phyloP scores from a whole-genome alignment of 345 rosid genomes.

The Populus nigra region DNA sequence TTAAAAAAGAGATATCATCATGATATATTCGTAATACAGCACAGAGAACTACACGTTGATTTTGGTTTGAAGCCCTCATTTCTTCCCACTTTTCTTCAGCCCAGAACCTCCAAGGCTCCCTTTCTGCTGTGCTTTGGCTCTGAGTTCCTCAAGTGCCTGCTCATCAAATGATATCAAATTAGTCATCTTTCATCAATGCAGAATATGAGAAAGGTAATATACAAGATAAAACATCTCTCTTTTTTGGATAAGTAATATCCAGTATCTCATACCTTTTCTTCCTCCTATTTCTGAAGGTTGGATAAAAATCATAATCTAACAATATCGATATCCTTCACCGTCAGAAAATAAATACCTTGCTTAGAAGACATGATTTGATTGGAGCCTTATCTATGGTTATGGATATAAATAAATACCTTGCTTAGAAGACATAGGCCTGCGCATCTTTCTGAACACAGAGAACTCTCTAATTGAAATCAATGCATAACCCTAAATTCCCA shows the following conservation, averaged over 20 bases:
- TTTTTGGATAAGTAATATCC: background rate
- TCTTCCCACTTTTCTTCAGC: constrained; percentile 94
- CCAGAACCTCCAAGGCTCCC: constrained; percentile 85
- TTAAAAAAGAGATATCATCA: constrained; percentile 1
- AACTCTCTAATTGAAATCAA: too few relatives aligned
- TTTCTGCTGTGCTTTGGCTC: constrained; percentile 76
- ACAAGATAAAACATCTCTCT: background rate
- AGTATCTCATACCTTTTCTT: constrained; percentile 51
- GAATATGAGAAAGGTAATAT: background rate
- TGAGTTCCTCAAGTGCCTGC: constrained; percentile 84
- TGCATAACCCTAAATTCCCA: too few relatives aligned
- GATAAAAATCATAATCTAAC: background rate
- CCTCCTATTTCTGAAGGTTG: constrained; percentile 71
- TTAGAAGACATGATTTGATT: constrained; percentile 49
- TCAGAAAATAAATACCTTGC: constrained; percentile 37
- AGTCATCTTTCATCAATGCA: background rate
- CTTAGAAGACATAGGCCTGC: too few relatives aligned
- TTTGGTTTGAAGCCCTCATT: constrained; percentile 38
- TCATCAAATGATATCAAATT: background rate
- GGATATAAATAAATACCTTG: too few relatives aligned
- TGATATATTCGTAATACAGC: background rate
- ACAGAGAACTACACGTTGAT: background rate
- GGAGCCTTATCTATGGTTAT: too few relatives aligned
- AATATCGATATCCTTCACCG: background rate
- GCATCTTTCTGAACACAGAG: too few relatives aligned